phyloP scores from a whole-genome alignment of 176 grass and related monocot species.

The Rhynchospora pubera region DNA sequence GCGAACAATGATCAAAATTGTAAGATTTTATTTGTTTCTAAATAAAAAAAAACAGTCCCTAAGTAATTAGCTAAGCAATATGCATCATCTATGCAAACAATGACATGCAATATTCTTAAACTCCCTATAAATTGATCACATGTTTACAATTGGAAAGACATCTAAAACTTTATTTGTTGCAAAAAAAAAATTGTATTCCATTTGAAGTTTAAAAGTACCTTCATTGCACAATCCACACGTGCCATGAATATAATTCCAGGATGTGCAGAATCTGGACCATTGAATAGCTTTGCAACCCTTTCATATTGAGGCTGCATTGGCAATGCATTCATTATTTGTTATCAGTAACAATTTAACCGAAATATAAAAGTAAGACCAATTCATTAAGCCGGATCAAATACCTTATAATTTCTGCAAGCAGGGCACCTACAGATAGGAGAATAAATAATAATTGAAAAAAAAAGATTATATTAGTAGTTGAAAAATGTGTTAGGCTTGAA shows the following conservation, averaged over 20 bases:
- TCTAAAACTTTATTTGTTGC: background rate
- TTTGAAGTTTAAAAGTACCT: slow-evolving; percentile 47
- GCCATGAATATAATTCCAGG: slow-evolving; percentile 77
- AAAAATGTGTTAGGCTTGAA: background rate
- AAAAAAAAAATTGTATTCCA: background rate
- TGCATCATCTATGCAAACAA: background rate
- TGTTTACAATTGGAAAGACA: background rate
- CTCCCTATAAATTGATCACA: background rate
- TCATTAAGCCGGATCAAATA: slow-evolving; percentile 20
- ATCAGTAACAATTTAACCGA: slow-evolving; percentile 7
- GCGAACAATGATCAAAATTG: background rate
- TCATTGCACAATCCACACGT: slow-evolving; percentile 87
- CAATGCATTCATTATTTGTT: background rate
- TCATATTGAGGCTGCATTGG: slow-evolving; percentile 79
- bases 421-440: slow-evolving; percentile 66
- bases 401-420: slow-evolving; percentile 99
- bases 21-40: background rate
- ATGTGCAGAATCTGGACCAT: slow-evolving; percentile 74
- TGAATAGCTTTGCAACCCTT: slow-evolving; percentile 94
- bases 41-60: background rate
- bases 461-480: background rate
- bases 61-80: background rate
- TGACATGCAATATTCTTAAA: background rate
- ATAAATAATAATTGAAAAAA: background rate
- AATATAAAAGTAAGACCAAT: background rate